Conservation (phyloP, 495 filamentous ascomycete genomes). For the Halenospora varia region DNA sequence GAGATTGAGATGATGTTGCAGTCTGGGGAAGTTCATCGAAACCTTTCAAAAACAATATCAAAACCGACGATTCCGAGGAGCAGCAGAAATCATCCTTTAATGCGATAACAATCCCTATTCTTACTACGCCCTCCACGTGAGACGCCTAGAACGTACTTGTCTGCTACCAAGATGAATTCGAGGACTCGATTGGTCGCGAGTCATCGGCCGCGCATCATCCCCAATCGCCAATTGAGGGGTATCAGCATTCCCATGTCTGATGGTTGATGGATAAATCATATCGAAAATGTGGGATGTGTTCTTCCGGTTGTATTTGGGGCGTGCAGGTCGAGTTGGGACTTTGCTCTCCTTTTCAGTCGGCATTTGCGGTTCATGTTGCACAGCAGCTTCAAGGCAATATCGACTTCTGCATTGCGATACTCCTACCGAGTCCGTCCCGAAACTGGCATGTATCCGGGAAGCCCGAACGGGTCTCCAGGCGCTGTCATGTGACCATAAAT, state of each 20-base stretch:
- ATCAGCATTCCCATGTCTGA: background rate
- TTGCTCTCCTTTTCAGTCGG: too few relatives aligned
- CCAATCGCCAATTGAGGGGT: background rate
- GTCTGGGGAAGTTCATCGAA: too few relatives aligned
- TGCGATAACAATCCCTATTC: background rate
- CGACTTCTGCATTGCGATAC: too few relatives aligned
- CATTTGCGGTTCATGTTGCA: too few relatives aligned
- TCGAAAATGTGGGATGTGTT: background rate
- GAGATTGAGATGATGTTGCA: background rate
- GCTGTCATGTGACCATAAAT: too few relatives aligned
- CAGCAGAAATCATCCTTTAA: background rate
- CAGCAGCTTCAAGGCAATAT: too few relatives aligned
- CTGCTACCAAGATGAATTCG: background rate
- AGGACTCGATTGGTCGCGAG: background rate
- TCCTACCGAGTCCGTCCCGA: too few relatives aligned
- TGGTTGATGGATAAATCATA: background rate
- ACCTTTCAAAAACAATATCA: background rate
- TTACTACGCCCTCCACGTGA: background rate
- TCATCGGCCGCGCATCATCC: background rate
- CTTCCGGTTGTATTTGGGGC: too few relatives aligned
- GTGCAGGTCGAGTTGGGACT: too few relatives aligned
- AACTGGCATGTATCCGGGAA: too few relatives aligned
- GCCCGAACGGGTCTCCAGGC: too few relatives aligned
- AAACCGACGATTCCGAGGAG: background rate
- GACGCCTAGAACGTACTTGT: background rate